phyloP scores from a whole-genome alignment of 352 stramenopile genomes.

The Globisporangium takayamanum region DNA sequence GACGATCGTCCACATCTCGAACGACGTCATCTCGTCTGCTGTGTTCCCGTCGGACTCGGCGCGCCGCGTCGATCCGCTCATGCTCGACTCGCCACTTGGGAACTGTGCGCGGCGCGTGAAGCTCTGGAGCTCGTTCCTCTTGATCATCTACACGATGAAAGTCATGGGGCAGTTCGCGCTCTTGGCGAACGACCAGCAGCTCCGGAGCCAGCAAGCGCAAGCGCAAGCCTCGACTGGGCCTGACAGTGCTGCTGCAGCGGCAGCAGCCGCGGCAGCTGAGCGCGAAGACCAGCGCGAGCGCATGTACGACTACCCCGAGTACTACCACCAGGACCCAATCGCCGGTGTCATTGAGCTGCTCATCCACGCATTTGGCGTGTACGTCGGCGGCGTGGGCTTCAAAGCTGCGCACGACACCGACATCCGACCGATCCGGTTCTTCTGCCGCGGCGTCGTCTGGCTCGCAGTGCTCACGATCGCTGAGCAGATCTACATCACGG shows the following conservation, averaged over 20 bases:
- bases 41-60: constrained; percentile 82
- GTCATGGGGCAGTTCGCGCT: constrained; percentile 83
- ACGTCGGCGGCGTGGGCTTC: constrained; percentile 82
- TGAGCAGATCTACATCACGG: constrained; percentile 80
- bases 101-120: constrained; percentile 82
- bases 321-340: constrained; percentile 73
- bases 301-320: constrained; percentile 73
- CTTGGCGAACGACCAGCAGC: constrained; percentile 75
- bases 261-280: constrained; percentile 12
- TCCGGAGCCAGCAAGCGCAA: constrained; percentile 27
- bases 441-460: constrained; percentile 71
- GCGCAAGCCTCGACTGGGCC: constrained; percentile 13
- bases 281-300: constrained; percentile 39
- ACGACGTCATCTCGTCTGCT: constrained; percentile 74
- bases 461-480: constrained; percentile 67
- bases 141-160: constrained; percentile 90
- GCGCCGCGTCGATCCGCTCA: constrained; percentile 73
- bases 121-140: constrained; percentile 81
- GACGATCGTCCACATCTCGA: constrained; percentile 74
- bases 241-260: constrained; percentile 7
- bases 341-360: constrained; percentile 63
- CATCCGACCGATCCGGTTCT: constrained; percentile 80
- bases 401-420: constrained; percentile 84
- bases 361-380: constrained; percentile 78
- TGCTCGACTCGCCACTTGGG: constrained; percentile 77